phyloP scores from a whole-genome alignment of 208 protist species.

The Trypanosoma boissoni region DNA sequence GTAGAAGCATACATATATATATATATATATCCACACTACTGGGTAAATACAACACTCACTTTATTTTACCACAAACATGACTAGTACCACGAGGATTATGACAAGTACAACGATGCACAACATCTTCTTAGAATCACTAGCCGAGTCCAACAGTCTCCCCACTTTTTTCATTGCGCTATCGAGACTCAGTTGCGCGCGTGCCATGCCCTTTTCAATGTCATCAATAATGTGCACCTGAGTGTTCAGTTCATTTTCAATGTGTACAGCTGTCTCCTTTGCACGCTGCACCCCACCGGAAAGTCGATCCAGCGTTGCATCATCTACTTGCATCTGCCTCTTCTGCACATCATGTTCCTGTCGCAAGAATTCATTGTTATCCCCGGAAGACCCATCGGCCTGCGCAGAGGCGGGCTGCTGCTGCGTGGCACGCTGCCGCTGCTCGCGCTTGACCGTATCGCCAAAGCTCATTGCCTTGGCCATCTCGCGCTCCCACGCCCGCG shows the following conservation, averaged over 20 bases:
- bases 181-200: conserved; percentile 60
- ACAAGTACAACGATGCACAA: conserved; percentile 78
- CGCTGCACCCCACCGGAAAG: conserved; percentile 64
- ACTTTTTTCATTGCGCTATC: conserved; percentile 73
- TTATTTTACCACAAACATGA: conserved; percentile 57
- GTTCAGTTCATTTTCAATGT: conserved; percentile 76
- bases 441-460: conserved; percentile 41
- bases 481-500: conserved; percentile 71
- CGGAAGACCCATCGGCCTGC: conserved; percentile 11
- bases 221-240: conserved; percentile 78
- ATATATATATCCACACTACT: conserved; percentile 7
- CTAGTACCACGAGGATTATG: conserved; percentile 62
- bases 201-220: conserved; percentile 77
- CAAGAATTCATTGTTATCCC: conserved; percentile 70
- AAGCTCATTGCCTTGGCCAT: conserved; percentile 62
- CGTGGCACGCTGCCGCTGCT: conserved; percentile 35
- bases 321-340: conserved; percentile 47
- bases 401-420: conserved; percentile 26
- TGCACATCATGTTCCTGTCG: conserved; percentile 67
- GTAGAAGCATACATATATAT: neutral
- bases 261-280: conserved; percentile 61
- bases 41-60: too few species aligned
- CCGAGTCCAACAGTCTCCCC: conserved; percentile 66
- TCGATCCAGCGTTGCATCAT: conserved; percentile 71
- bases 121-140: conserved; percentile 75